These are phyloP conservation scores for Melanomma pulvis-pyrius DNA, from an alignment of 495 filamentous ascomycete genomes.

Conservation along the genomic window DNA sequence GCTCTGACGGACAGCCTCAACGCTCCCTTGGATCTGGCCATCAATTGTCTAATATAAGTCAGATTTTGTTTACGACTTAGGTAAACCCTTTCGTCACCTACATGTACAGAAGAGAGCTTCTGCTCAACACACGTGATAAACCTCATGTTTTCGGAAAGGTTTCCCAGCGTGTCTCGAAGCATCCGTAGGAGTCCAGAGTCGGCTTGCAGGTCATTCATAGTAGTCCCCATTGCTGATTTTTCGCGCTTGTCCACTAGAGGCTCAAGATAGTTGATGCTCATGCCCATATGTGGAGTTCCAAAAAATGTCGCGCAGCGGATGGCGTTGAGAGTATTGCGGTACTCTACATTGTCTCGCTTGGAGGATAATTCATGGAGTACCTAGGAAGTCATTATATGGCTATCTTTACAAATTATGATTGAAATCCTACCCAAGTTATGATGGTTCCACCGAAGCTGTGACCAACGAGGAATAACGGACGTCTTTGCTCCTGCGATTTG, in stretches of 20 bases:
- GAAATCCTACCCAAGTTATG: not conserved
- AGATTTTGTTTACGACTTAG: not conserved
- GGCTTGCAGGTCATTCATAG: not conserved
- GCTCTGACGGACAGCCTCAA: not conserved
- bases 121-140: not conserved
- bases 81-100: not conserved
- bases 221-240: not conserved
- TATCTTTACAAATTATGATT: not conserved
- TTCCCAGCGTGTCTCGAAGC: not conserved
- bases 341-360: not conserved
- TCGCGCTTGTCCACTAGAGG: not conserved
- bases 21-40: not conserved
- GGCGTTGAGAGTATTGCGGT: not conserved
- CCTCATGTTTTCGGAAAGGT: not conserved
- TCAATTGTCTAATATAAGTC: not conserved
- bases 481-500: not conserved
- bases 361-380: not conserved
- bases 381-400: not conserved
- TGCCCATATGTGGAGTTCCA: not conserved
- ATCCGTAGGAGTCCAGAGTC: not conserved
- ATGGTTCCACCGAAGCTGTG: not conserved
- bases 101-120: not conserved
- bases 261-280: not conserved
- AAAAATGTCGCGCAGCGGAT: not conserved
- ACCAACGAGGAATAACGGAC: not conserved